Base-by-base conservation (phyloP, 345 rosid species). In the Euphorbia lathyris region DNA sequence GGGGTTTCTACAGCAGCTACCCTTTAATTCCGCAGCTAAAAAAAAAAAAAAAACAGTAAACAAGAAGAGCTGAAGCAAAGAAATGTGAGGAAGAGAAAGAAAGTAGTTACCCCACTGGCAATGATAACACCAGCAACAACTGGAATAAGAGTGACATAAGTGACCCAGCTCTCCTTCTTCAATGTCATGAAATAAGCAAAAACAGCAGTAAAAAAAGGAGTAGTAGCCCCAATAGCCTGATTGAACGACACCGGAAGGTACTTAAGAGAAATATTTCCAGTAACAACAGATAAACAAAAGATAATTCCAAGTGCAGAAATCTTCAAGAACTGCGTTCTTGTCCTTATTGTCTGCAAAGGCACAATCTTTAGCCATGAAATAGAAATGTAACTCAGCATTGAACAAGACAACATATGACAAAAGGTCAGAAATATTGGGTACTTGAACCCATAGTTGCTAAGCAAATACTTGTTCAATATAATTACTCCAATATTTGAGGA, bases 161-260 rank as follows among this genome's bases (percentile, higher is more conserved):
- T 83, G 25, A 80, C 55, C 74, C 78, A 78, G 20, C 77, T 77
- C 63, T 83, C 84, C 51, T 67, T 71, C 78, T 67, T 80, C 42
- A 59, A 38, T 6, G 83, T 81, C 71, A 83, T 69, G 56, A 81
- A 50, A 66, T 72, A 79, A 4, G 81, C 84, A 19, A 83, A 76
- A 45, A 81, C 66, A 7, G 84, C 83, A 6, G 87, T 81, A 74
- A 83, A 83, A 42, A 83, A 80, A 0, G 86, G 86, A 16, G 86
- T 83, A 1, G 87, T 81, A 67, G 87, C 87, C 0, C 87, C 83
- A 6, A 83, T 65, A 10, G 87, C 87, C 75, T 84, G 84, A 29
- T 83, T 83, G 36, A 83, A 81, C 36, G 87, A 83, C 26, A 83
- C 84, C 1, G 87, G 87, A 26, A 83, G 81, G n/a, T 76, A 83